Evolutionary conservation across 2,329 filamentous ascomycete genomes (phyloP).

Genomic region (Fusarium setosum): DNA sequence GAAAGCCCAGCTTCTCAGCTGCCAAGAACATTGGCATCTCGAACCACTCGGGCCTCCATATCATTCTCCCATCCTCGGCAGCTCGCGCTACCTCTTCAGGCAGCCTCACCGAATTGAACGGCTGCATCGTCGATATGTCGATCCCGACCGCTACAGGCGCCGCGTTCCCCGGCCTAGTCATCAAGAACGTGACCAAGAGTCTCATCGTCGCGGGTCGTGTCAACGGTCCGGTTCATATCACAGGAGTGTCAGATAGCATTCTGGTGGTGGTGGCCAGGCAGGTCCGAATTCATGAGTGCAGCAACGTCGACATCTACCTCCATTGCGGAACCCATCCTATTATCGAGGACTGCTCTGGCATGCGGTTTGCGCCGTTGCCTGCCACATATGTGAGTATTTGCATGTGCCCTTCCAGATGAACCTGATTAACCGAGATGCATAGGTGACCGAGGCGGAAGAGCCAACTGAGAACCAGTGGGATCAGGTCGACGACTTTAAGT

Average conservation of each 20-base stretch:
- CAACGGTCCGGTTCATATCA: slow-evolving; percentile 85
- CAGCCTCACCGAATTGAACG: slow-evolving; percentile 74
- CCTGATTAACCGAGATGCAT: slow-evolving; percentile 11
- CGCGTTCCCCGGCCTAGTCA: slow-evolving; percentile 74
- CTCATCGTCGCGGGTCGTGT: slow-evolving; percentile 84
- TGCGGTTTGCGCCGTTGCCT: slow-evolving; percentile 85
- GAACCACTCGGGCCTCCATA: slow-evolving; percentile 75
- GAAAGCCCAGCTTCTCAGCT: slow-evolving; percentile 73
- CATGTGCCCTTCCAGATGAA: not conserved
- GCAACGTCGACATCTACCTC: slow-evolving; percentile 85
- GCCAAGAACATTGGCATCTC: slow-evolving; percentile 72
- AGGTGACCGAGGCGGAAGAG: slow-evolving; percentile 46
- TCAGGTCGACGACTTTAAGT: slow-evolving; percentile 97
- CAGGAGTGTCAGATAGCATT: slow-evolving; percentile 76
- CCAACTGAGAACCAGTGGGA: slow-evolving; percentile 78
- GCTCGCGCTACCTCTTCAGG: slow-evolving; percentile 79
- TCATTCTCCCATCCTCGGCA: slow-evolving; percentile 79
- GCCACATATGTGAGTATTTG: slow-evolving; percentile 70
- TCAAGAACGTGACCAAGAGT: slow-evolving; percentile 77
- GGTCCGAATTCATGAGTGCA: slow-evolving; percentile 91
- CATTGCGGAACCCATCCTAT: slow-evolving; percentile 87
- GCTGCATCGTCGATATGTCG: slow-evolving; percentile 85
- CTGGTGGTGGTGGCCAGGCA: slow-evolving; percentile 86
- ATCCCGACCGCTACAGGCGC: slow-evolving; percentile 65
- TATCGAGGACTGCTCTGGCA: slow-evolving; percentile 85